These are phyloP conservation scores for Trypanosoma conorhini DNA, from an alignment of 208 protist genomes.

Conservation along the genomic window DNA sequence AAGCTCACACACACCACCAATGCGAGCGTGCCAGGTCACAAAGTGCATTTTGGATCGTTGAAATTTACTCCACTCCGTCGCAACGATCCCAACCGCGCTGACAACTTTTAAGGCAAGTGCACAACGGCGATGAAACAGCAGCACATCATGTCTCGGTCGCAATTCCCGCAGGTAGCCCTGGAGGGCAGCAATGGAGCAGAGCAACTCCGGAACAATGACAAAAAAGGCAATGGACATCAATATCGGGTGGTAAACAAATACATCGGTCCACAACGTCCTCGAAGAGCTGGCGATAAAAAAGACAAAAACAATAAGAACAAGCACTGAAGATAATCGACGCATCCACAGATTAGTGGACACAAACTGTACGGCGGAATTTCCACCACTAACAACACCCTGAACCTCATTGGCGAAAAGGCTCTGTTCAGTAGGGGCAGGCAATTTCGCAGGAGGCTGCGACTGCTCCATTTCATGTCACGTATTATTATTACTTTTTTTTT, in stretches of 20 bases:
- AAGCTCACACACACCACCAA: constrained; percentile 33
- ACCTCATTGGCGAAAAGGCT: not conserved
- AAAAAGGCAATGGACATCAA: constrained; percentile 50
- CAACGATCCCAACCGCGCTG: constrained; percentile 39
- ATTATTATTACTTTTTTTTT: not conserved
- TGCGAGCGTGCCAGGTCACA: constrained; percentile 41
- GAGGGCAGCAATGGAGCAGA: constrained; percentile 35
- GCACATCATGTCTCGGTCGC: constrained; percentile 21
- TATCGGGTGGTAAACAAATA: constrained; percentile 62
- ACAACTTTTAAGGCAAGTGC: constrained; percentile 44
- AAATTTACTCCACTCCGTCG: constrained; percentile 63
- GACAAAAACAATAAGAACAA: constrained; percentile 5
- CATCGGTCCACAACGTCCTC: constrained; percentile 11
- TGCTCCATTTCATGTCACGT: not conserved
- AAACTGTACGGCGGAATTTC: not conserved
- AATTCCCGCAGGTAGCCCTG: not conserved
- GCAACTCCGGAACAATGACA: constrained; percentile 48
- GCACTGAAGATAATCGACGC: constrained; percentile 9
- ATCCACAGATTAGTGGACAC: not conserved
- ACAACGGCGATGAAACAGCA: constrained; percentile 38
- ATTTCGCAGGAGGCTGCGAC: not conserved
- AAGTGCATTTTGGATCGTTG: constrained; percentile 39
- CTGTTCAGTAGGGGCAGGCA: not conserved
- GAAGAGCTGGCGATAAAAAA: constrained; percentile 4
- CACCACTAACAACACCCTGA: not conserved